Conservation (phyloP, 805 yeast genomes). For the Saccharomycopsis fibuligera region DNA sequence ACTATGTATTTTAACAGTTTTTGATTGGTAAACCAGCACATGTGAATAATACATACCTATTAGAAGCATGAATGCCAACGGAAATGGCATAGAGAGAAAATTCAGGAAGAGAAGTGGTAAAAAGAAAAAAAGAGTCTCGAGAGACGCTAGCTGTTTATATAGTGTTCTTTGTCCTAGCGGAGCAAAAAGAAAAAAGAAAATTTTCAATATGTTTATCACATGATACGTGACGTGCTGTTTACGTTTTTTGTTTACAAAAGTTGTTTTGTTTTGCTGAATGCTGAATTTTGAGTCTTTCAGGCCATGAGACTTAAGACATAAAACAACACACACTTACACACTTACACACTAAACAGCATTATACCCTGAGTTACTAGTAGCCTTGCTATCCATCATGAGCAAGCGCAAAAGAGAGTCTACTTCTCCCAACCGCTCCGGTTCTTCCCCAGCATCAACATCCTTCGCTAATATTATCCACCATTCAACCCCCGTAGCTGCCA, state of each 20-base stretch:
- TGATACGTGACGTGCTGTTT: not conserved
- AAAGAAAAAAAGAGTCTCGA: not conserved
- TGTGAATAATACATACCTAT: not conserved
- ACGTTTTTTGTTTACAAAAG: not conserved
- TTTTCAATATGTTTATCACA: not conserved
- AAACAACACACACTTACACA: not conserved
- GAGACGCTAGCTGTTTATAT: not conserved
- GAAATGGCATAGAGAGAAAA: not conserved
- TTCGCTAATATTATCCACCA: not conserved
- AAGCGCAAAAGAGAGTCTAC: conserved; percentile 19
- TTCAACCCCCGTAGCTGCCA: not conserved
- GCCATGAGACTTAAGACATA: not conserved
- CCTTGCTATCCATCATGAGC: conserved; percentile 7
- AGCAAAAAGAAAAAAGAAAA: not conserved
- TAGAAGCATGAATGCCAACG: not conserved
- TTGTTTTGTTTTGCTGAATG: not conserved
- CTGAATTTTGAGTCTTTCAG: not conserved
- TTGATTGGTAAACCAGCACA: not conserved
- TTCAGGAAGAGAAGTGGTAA: not conserved
- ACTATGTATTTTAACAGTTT: no score
- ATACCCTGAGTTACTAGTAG: not conserved
- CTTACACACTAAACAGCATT: not conserved
- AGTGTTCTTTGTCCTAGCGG: not conserved
- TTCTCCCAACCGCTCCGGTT: conserved; percentile 5
- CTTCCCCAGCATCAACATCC: not conserved